Base-by-base conservation (phyloP, 108 stramenopile genomes). In the Pseudonitzschia pungens region DNA sequence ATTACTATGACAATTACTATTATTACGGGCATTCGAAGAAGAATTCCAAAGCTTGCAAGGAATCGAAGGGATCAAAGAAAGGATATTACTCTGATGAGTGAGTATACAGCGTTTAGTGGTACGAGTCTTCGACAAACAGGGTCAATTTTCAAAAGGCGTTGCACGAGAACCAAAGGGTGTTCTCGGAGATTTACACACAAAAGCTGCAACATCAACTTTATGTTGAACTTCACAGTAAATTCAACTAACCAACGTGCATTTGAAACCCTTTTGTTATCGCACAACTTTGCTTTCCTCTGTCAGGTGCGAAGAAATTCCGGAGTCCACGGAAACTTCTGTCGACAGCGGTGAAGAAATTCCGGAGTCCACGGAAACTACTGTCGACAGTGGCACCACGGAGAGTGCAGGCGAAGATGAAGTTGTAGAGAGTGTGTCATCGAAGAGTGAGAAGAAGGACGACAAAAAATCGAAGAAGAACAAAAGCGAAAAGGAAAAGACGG, bases 351-450 rank as follows among this genome's bases (percentile, higher is more conserved):
- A 54, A 24, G 53, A n/a, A n/a, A n/a, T n/a, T n/a, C n/a, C n/a
- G n/a, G n/a, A n/a, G n/a, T n/a, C 36, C n/a, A 54, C 22, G 15
- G 24, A 14, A 10, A 15, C 7, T 24, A 14, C 7, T 54, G 24
- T 15, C 14, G 8, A 54, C 14, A 24, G 24, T 24, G 53, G 53
- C 22, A n/a, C n/a, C 20, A 56, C 26, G 10, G 75, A 76, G 50
- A 76, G 59, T 76, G 68, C 8, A 29, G 75, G 62, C 44, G 69
- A 51, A 48, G 73, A 74, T 31, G n/a, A n/a, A n/a, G n/a, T n/a
- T n/a, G n/a, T n/a, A n/a, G n/a, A n/a, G n/a, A n/a, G n/a, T n/a
- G n/a, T n/a, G n/a, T n/a, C n/a, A n/a, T n/a, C n/a, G n/a, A n/a
- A n/a, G n/a, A n/a, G n/a, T n/a, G 72, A 28, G 50, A 45, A 65